Percentiles rank a stretch among this genome's conserved stretches.
These are phyloP conservation scores for Thalia dealbata DNA, from an alignment of 176 grass and related monocot species.

Conservation along the genomic window DNA sequence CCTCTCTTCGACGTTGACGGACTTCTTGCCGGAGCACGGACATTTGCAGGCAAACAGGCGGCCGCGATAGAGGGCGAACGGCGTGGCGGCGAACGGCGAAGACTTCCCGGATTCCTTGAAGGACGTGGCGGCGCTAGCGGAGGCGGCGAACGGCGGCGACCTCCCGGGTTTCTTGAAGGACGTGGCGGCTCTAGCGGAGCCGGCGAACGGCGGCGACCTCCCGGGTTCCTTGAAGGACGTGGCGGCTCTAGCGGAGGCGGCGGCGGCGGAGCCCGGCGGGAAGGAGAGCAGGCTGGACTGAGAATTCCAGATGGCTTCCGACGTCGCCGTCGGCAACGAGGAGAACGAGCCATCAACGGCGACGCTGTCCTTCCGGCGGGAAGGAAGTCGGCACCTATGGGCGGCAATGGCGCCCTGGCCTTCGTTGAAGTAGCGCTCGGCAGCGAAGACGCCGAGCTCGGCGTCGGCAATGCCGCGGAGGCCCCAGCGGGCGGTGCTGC, in stretches of 20 bases:
- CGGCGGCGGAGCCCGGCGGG: not conserved
- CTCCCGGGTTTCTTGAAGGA: too few relatives aligned
- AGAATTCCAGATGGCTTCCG: slow-evolving; percentile 36
- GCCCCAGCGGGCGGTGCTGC: not conserved
- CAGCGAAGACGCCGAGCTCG: slow-evolving; percentile 38
- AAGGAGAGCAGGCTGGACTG: slow-evolving; percentile 24
- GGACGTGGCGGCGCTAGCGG: not conserved
- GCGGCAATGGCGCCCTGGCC: slow-evolving; percentile 4
- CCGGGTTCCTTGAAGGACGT: slow-evolving; percentile 12
- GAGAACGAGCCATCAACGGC: slow-evolving; percentile 5
- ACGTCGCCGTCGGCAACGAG: slow-evolving; percentile 21
- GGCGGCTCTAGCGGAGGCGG: not conserved
- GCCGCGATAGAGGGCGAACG: too few relatives aligned
- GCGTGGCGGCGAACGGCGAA: too few relatives aligned
- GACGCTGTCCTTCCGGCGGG: slow-evolving; percentile 2
- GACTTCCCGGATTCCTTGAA: slow-evolving; percentile 13
- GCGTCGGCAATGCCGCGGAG: slow-evolving; percentile 15
- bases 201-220: slow-evolving; percentile 9
- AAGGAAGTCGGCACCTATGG: slow-evolving; percentile 4
- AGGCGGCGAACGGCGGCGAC: not conserved
- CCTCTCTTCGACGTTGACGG: slow-evolving; percentile 29
- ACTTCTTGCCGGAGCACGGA: slow-evolving; percentile 24
- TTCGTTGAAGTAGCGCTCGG: slow-evolving; percentile 37
- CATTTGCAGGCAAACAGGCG: slow-evolving; percentile 26
- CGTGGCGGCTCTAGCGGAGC: too few relatives aligned